A percentile compares a stretch with the other conserved stretches of the same genome.
These are phyloP conservation scores for Coemansia sp. DNA, from an alignment of 192 early-diverging fungal species.

Conservation along the genomic window DNA sequence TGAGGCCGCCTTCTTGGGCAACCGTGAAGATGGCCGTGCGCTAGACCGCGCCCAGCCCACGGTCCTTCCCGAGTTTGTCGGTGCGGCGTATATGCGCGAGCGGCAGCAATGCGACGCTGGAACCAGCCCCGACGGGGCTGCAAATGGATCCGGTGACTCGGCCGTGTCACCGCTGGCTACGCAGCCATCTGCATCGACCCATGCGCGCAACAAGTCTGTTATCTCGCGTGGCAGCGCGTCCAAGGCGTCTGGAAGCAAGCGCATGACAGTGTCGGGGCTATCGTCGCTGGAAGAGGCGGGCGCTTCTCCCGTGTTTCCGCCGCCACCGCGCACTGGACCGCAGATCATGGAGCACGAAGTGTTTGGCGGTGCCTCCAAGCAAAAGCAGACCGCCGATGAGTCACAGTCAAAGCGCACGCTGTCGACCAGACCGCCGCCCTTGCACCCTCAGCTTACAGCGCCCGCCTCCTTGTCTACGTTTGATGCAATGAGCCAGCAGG, in stretches of 20 bases:
- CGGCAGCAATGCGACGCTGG: not conserved
- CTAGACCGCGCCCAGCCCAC: slow-evolving; percentile 4
- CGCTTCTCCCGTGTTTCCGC: slow-evolving; percentile 12
- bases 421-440: slow-evolving; percentile 3
- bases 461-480: slow-evolving; percentile 10
- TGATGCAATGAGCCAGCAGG: not conserved
- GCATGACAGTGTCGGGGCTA: not conserved
- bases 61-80: slow-evolving; percentile 34
- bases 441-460: slow-evolving; percentile 11
- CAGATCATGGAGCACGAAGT: slow-evolving; percentile 46
- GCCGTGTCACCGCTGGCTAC: too few relatives aligned
- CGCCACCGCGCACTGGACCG: slow-evolving; percentile 17
- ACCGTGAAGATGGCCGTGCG: slow-evolving; percentile 12
- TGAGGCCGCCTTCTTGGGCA: slow-evolving; percentile 30
- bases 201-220: not conserved
- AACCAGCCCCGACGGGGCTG: not conserved
- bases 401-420: not conserved
- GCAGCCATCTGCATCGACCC: too few relatives aligned
- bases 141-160: not conserved
- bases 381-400: not conserved
- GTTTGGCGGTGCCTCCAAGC: slow-evolving; percentile 6
- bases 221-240: not conserved
- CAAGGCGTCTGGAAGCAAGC: too few relatives aligned
- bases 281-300: not conserved
- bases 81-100: slow-evolving; percentile 41